A percentile compares a stretch with the other conserved stretches of the same genome.
Conservation (phyloP, 495 filamentous ascomycete species). For the Pseudomonodictys pantanalensis region DNA sequence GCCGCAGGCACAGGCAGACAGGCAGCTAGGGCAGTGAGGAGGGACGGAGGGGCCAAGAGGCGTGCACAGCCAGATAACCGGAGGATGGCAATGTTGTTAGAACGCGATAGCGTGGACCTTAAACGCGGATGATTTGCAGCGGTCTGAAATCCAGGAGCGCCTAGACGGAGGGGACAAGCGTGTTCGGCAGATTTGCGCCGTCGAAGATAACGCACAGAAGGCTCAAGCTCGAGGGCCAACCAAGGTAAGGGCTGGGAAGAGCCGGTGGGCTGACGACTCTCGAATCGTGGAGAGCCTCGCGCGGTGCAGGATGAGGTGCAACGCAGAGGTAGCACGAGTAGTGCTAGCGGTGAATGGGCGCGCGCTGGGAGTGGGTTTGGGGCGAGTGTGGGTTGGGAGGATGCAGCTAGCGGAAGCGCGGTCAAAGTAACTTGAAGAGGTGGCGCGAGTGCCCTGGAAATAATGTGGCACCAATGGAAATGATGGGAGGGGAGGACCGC, state of each 20-base stretch:
- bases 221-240: constrained; percentile 23
- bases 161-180: constrained; percentile 30
- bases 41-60: constrained; percentile 24
- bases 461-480: constrained; percentile 29
- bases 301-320: constrained; percentile 26
- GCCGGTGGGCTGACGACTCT: constrained; percentile 16
- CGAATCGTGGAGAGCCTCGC: constrained; percentile 31
- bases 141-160: constrained; percentile 29
- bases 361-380: constrained; percentile 13
- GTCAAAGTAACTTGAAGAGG: constrained; percentile 20
- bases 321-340: constrained; percentile 33
- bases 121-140: constrained; percentile 45
- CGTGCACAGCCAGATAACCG: constrained; percentile 33
- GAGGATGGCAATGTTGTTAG: constrained; percentile 39
- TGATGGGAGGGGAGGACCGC: background rate
- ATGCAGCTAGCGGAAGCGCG: constrained; percentile 24
- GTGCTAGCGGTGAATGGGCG: constrained; percentile 31
- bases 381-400: background rate
- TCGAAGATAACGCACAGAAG: constrained; percentile 33
- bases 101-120: constrained; percentile 38
- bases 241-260: constrained; percentile 1
- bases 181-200: constrained; percentile 35
- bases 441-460: constrained; percentile 27
- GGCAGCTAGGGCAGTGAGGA: constrained; percentile 23
- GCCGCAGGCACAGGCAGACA: constrained; percentile 17